Evolutionary conservation across 192 early-diverging fungal genomes (phyloP).

Genomic region (Backusella psychrophila): DNA sequence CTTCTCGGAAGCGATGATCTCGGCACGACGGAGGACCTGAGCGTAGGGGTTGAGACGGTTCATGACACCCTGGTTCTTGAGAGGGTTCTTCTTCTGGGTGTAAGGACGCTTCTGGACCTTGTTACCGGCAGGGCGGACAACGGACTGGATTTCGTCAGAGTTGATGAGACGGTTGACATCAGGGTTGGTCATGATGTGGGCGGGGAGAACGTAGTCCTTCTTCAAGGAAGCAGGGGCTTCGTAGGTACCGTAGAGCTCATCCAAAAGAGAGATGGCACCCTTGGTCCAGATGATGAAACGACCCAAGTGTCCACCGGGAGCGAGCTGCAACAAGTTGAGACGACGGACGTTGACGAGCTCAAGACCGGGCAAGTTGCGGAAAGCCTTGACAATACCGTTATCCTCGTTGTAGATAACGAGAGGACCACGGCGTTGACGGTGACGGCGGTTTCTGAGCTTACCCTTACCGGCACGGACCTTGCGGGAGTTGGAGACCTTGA

Average conservation of each 20-base stretch:
- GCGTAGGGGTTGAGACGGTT: slow-evolving; percentile 99
- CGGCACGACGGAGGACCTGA: slow-evolving; percentile 81
- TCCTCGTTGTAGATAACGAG: slow-evolving; percentile 97
- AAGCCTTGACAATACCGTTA: slow-evolving; percentile 92
- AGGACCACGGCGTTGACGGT: slow-evolving; percentile 96
- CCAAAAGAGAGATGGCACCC: slow-evolving; percentile 87
- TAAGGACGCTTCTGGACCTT: slow-evolving; percentile 85
- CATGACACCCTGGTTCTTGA: slow-evolving; percentile 89
- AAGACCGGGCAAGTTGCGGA: slow-evolving; percentile 99
- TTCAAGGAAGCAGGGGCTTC: slow-evolving; percentile 78
- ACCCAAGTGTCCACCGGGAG: slow-evolving; percentile 99
- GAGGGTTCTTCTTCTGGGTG: slow-evolving; percentile 99
- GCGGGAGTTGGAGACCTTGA: slow-evolving; percentile 94
- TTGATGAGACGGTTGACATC: slow-evolving; percentile 96
- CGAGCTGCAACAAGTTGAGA: slow-evolving; percentile 98
- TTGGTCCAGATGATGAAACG: slow-evolving; percentile 99
- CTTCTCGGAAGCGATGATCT: slow-evolving; percentile 59
- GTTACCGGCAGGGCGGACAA: slow-evolving; percentile 81
- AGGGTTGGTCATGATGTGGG: slow-evolving; percentile 86
- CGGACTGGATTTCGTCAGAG: slow-evolving; percentile 95
- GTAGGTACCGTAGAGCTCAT: slow-evolving; percentile 91
- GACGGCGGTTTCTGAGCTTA: slow-evolving; percentile 97
- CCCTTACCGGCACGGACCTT: slow-evolving; percentile 97
- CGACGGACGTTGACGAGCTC: slow-evolving; percentile 89
- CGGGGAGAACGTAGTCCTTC: slow-evolving; percentile 87